A percentile compares a stretch with the other conserved stretches of the same genome.
These are phyloP conservation scores for Articulospora tetracladia DNA, from an alignment of 495 filamentous ascomycete genomes.

Conservation along the genomic window DNA sequence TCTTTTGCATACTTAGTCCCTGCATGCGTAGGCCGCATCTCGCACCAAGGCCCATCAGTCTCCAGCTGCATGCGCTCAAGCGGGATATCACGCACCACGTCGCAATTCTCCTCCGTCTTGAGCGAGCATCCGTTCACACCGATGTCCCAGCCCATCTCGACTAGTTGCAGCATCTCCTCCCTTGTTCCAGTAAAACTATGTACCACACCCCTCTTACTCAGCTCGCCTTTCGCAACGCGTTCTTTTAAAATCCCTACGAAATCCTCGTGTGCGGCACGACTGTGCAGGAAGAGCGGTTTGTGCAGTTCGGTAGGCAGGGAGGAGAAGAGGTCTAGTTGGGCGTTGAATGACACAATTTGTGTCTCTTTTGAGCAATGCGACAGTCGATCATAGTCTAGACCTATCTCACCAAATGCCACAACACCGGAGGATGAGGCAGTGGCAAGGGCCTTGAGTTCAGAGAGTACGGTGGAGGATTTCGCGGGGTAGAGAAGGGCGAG, in stretches of 20 bases:
- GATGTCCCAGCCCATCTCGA: constrained; percentile 62
- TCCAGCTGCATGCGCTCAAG: constrained; percentile 69
- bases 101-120: constrained; percentile 69
- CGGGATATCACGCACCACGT: constrained; percentile 64
- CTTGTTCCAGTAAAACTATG: constrained; percentile 73
- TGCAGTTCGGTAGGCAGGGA: constrained; percentile 40
- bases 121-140: constrained; percentile 73
- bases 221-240: constrained; percentile 36
- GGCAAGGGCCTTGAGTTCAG: constrained; percentile 57
- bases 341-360: constrained; percentile 80
- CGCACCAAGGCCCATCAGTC: constrained; percentile 75
- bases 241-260: constrained; percentile 56
- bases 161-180: constrained; percentile 63
- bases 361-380: constrained; percentile 69
- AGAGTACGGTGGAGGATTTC: constrained; percentile 50
- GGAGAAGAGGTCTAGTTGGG: constrained; percentile 68
- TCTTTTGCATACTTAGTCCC: constrained; percentile 50
- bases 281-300: constrained; percentile 72
- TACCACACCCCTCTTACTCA: constrained; percentile 64
- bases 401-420: constrained; percentile 92
- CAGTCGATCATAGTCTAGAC: constrained; percentile 91
- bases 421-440: constrained; percentile 42
- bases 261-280: constrained; percentile 62
- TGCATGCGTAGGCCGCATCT: constrained; percentile 51
- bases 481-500: constrained; percentile 55